phyloP scores from a whole-genome alignment of 1,284 basidiomycete species.

The Porodaedalea pini region DNA sequence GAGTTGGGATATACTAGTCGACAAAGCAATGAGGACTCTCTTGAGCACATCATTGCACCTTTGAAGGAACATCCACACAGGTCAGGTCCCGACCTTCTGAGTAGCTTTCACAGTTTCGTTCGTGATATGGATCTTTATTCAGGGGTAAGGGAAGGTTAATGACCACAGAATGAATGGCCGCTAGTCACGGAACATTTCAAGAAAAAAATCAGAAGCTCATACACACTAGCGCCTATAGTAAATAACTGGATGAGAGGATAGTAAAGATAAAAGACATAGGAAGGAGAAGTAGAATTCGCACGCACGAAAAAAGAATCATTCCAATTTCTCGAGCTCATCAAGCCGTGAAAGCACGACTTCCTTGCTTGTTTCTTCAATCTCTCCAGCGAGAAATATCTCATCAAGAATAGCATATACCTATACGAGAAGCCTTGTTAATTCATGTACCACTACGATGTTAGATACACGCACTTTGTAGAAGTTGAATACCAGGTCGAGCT shows the following conservation, averaged over 20 bases:
- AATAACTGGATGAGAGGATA: background rate
- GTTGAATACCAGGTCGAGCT: conserved; percentile 96
- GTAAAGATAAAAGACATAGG: background rate
- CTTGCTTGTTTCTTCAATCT: conserved; percentile 97
- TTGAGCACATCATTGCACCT: no score
- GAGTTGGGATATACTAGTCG: no score
- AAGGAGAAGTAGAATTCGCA: background rate
- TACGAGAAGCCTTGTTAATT: background rate
- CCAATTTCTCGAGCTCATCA: conserved; percentile 88
- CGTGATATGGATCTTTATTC: no score
- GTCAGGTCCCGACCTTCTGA: no score
- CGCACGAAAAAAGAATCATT: conserved; percentile 40
- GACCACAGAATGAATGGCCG: no score
- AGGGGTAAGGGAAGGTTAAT: no score
- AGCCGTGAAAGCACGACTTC: conserved; percentile 88
- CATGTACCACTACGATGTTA: conserved; percentile 8
- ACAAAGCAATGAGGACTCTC: no score
- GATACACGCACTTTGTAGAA: conserved; percentile 83
- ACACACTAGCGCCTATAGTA: no score
- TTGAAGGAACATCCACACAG: no score
- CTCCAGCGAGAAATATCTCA: conserved; percentile 97
- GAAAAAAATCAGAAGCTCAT: no score
- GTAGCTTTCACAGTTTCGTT: no score
- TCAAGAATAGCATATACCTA: conserved; percentile 97
- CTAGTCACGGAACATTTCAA: no score